Conservation (phyloP, 257 asterid genomes). For the Fraxinus quadrangulata region DNA sequence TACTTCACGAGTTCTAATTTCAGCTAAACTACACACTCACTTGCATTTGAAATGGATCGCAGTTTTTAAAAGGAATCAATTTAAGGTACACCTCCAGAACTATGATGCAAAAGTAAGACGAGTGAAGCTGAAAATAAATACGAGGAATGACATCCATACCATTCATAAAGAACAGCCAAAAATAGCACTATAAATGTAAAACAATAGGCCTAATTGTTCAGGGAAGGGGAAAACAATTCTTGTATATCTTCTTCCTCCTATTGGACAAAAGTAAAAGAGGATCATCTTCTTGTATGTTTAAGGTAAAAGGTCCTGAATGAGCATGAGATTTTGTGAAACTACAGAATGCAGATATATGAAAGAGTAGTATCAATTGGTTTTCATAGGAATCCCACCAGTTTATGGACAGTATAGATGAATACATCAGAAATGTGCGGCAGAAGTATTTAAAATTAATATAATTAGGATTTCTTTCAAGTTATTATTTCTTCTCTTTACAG, state of each 20-base stretch:
- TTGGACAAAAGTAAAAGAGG: not conserved
- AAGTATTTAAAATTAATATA: too few species aligned
- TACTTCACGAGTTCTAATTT: not conserved
- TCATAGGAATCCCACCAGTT: not conserved
- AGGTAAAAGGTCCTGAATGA: not conserved
- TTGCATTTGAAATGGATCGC: constrained; percentile 7
- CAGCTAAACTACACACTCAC: not conserved
- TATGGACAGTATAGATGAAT: not conserved
- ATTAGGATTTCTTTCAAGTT: not conserved
- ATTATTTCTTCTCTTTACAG: not conserved
- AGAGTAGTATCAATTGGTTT: too few species aligned
- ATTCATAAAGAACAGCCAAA: constrained; percentile 2
- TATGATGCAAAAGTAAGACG: not conserved
- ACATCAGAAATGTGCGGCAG: not conserved
- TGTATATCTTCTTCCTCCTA: too few species aligned
- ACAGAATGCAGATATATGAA: too few species aligned
- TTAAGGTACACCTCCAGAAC: not conserved
- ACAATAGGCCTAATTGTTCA: not conserved
- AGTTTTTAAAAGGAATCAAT: not conserved
- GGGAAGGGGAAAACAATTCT: not conserved
- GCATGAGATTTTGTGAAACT: not conserved
- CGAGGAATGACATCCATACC: constrained; percentile 19
- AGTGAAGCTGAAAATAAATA: constrained; percentile 16
- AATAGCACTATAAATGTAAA: not conserved
- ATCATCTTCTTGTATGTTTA: not conserved